These are phyloP conservation scores for Capronia americana DNA, from an alignment of 2,329 filamentous ascomycete genomes.

Conservation along the genomic window DNA sequence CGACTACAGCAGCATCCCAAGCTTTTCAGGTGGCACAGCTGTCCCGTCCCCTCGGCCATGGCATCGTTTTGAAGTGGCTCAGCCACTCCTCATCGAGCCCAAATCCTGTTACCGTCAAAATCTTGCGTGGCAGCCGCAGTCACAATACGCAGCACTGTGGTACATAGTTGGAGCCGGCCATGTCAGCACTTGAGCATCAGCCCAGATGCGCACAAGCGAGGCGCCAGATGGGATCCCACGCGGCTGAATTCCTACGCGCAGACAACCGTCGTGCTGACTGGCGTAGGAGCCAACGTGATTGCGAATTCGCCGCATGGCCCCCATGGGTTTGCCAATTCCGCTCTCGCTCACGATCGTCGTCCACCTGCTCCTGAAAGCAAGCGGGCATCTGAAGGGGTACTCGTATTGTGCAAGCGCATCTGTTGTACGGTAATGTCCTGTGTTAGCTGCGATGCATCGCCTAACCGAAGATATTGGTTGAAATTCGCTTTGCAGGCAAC, in stretches of 20 bases:
- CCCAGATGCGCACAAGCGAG: background rate
- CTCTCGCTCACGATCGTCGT: background rate
- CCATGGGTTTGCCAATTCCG: background rate
- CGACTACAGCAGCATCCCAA: background rate
- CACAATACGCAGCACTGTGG: background rate
- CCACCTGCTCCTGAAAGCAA: too few relatives aligned
- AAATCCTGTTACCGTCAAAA: background rate
- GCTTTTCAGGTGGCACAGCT: slow-evolving; percentile 18
- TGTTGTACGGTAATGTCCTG: background rate
- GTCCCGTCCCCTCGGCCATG: background rate
- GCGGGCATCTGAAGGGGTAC: background rate
- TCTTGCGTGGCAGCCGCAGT: background rate
- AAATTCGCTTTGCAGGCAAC: background rate
- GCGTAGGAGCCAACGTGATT: background rate
- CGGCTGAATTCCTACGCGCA: background rate
- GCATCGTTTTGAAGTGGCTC: slow-evolving; percentile 21
- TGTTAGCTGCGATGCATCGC: background rate
- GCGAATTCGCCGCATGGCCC: background rate
- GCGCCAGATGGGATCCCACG: background rate
- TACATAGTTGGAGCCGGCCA: background rate
- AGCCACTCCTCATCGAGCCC: background rate
- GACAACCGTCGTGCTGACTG: slow-evolving; percentile 13
- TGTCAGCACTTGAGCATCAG: background rate
- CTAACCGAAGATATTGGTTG: background rate
- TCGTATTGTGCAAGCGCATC: background rate